Conservation (phyloP, 2,329 filamentous ascomycete species). For the Epichloe amarillans region DNA sequence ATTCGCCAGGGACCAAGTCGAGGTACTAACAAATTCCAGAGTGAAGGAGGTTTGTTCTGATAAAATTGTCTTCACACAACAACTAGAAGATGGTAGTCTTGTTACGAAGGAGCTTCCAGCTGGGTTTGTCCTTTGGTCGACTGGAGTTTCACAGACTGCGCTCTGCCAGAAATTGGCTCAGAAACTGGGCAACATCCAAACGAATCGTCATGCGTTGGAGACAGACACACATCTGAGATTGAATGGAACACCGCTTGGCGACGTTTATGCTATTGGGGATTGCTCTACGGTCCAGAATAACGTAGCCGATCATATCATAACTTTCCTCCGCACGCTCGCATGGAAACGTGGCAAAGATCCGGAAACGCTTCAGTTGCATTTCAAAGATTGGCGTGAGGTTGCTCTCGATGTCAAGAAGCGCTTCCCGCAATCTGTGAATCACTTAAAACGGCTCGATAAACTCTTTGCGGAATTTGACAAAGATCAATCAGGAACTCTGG, state of each 20-base stretch:
- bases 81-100: slow-evolving; percentile 55
- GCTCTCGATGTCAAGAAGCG: slow-evolving; percentile 72
- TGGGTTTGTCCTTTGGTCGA: slow-evolving; percentile 97
- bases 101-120: slow-evolving; percentile 89
- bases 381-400: slow-evolving; percentile 76
- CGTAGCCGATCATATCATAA: slow-evolving; percentile 77
- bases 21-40: slow-evolving; percentile 82
- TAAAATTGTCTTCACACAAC: slow-evolving; percentile 80
- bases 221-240: slow-evolving; percentile 88
- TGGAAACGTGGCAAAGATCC: slow-evolving; percentile 89
- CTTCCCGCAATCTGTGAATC: slow-evolving; percentile 80
- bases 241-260: slow-evolving; percentile 76
- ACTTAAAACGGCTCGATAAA: slow-evolving; percentile 78
- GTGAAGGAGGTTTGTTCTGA: slow-evolving; percentile 80
- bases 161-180: slow-evolving; percentile 64
- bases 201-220: slow-evolving; percentile 82
- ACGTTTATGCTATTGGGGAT: slow-evolving; percentile 94
- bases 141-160: slow-evolving; percentile 76
- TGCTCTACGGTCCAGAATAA: slow-evolving; percentile 98
- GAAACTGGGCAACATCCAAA: slow-evolving; percentile 66
- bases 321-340: slow-evolving; percentile 76
- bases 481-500: slow-evolving; percentile 82
- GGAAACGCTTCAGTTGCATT: slow-evolving; percentile 73
- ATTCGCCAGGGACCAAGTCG: slow-evolving; percentile 81
- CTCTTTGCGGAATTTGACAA: slow-evolving; percentile 88